Evolutionary conservation across 2,329 filamentous ascomycete genomes (phyloP), one percentile per base, ranked within the genome.

Genomic region (Rutstroemia sp.): DNA sequence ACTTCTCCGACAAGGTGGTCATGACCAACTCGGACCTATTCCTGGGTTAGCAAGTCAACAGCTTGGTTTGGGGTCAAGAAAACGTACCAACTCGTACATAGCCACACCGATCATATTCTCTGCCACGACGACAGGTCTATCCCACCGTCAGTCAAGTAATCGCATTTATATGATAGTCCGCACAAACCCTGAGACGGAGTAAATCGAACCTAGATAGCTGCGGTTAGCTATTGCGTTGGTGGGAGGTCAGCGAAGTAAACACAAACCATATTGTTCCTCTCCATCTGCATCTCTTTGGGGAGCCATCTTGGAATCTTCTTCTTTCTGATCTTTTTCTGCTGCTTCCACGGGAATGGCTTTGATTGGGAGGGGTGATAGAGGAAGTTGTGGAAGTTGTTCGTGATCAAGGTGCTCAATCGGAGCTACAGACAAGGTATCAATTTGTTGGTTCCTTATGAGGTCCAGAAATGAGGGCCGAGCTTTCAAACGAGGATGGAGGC

Each of bases 31-130:
- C 82, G 88, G 73, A 95, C 92, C 89, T 92, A 68, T 56, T n/a
- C 14, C 25, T 4, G n/a, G 36, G 19, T 56, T 17, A 56, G 40
- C n/a, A 47, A 39, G 16, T 23, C 30, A 21, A 40, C 39, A 34
- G 21, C 12, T 47, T 40, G 21, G 27, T 30, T 9, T 38, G 16
- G 16, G 39, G 57, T 49, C 46, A 48, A 21, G 6, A 6, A 27
- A 38, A 57, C 63, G 34, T 60, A 68, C 91, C 78, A 99, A 81
- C 78, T 99, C 94, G 84, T 97, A 96, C 94, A 99, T 99, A 74
- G 94, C 92, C 81, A 94, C 94, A 73, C 94, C 94, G 71, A 92
- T 90, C 92, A 99, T 96, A 75, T 96, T 86, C 78, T 97, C 92
- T 72, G 92, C 94, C 67, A 99, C 83, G 68, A 99, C 87, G 79